phyloP scores from a whole-genome alignment of 1,284 basidiomycete species.

The Pascua guehoae region DNA sequence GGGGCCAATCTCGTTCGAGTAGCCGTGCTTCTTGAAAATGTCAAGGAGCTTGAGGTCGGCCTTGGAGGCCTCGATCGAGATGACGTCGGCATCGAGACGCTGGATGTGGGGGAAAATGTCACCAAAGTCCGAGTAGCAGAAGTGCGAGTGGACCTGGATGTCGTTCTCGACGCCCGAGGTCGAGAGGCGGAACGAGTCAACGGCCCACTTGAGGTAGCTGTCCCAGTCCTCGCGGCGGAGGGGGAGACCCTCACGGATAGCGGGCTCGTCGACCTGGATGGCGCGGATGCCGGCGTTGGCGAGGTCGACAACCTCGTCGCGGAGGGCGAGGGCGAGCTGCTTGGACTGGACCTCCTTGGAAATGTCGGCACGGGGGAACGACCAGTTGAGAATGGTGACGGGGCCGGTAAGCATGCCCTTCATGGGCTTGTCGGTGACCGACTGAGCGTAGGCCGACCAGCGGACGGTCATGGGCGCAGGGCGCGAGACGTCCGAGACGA shows the following conservation, averaged over 20 bases:
- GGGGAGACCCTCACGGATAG: constrained; percentile 97
- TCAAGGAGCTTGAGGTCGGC: constrained; percentile 94
- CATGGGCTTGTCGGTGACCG: constrained; percentile 89
- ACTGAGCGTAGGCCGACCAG: constrained; percentile 97
- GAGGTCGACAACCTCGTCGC: constrained; percentile 96
- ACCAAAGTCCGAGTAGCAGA: constrained; percentile 71
- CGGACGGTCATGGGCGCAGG: constrained; percentile 90
- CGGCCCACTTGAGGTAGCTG: constrained; percentile 90
- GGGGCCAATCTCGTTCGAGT: constrained; percentile 97
- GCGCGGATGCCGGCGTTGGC: constrained; percentile 96
- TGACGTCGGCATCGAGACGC: constrained; percentile 96
- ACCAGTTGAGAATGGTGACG: constrained; percentile 99
- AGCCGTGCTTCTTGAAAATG: constrained; percentile 92
- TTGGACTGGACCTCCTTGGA: constrained; percentile 95
- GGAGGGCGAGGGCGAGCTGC: constrained; percentile 96
- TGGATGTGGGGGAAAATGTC: constrained; percentile 98
- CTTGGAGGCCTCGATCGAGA: constrained; percentile 98
- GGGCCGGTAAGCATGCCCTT: constrained; percentile 99
- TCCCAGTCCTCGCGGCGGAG: constrained; percentile 94
- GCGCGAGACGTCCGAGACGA: constrained; percentile 97
- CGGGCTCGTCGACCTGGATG: constrained; percentile 98
- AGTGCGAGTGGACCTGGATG: constrained; percentile 96
- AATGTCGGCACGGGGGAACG: constrained; percentile 99
- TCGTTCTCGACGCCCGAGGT: constrained; percentile 89
- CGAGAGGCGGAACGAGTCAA: constrained; percentile 94